phyloP scores from a whole-genome alignment of 768 basidiomycete species.

The Fomitopsis serialis region DNA sequence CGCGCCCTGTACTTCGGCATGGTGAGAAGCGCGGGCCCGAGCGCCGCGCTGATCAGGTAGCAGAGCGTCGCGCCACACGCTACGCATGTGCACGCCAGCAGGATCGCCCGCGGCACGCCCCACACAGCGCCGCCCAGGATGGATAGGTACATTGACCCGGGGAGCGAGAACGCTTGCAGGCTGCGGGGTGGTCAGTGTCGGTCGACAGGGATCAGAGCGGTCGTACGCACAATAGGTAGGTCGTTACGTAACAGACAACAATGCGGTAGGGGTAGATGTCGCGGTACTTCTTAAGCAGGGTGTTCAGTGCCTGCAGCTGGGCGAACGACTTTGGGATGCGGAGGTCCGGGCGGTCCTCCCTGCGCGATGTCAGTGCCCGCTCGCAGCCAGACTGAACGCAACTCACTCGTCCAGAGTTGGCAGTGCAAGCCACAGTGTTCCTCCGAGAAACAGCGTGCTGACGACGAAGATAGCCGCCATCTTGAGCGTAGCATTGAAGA shows the following conservation, averaged over 20 bases:
- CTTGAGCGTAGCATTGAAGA: conserved; percentile 80
- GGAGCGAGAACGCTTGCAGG: conserved; percentile 93
- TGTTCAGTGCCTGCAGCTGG: conserved; percentile 82
- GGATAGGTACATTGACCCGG: conserved; percentile 96
- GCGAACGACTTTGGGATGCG: conserved; percentile 85
- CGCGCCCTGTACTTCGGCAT: conserved; percentile 80
- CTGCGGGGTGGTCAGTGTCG: conserved; percentile 32
- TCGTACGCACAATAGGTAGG: conserved; percentile 82
- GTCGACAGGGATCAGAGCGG: not conserved
- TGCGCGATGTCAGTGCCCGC: conserved; percentile 24
- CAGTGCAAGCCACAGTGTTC: conserved; percentile 74
- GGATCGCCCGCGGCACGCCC: conserved; percentile 81
- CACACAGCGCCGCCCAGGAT: conserved; percentile 96
- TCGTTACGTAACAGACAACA: conserved; percentile 79
- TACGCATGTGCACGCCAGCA: conserved; percentile 89
- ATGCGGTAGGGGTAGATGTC: conserved; percentile 84
- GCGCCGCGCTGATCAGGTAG: conserved; percentile 86
- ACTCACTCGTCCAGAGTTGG: conserved; percentile 77
- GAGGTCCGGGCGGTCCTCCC: conserved; percentile 69
- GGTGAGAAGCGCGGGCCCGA: conserved; percentile 87
- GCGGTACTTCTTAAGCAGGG: conserved; percentile 85
- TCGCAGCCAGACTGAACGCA: conserved; percentile 1
- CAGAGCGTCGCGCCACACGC: conserved; percentile 88
- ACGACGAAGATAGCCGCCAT: conserved; percentile 74
- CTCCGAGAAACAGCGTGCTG: conserved; percentile 65